phyloP scores from a whole-genome alignment of 352 stramenopile species.

The Pythium apleroticum region DNA sequence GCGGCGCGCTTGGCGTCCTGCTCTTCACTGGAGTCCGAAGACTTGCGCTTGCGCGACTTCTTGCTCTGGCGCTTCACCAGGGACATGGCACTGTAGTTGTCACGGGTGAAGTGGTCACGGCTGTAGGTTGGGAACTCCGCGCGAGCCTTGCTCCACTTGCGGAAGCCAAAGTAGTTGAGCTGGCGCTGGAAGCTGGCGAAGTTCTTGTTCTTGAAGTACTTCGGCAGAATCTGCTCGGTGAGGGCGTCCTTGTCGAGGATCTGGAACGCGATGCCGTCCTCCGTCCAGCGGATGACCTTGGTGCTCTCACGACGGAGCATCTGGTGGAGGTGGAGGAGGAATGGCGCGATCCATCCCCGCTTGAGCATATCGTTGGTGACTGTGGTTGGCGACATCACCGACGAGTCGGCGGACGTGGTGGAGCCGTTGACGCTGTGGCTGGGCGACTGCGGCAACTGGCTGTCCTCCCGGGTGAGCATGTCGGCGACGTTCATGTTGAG shows the following conservation, averaged over 20 bases:
- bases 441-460: slow-evolving; percentile 31
- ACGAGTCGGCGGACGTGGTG: slow-evolving; percentile 31
- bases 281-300: slow-evolving; percentile 81
- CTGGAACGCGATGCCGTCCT: slow-evolving; percentile 76
- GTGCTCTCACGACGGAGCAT: slow-evolving; percentile 80
- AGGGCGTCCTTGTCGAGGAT: slow-evolving; percentile 86
- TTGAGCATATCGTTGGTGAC: slow-evolving; percentile 42
- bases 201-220: slow-evolving; percentile 96
- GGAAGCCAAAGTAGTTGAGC: slow-evolving; percentile 96
- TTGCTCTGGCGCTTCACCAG: slow-evolving; percentile 87
- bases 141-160: slow-evolving; percentile 86
- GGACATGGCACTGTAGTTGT: slow-evolving; percentile 85
- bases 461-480: slow-evolving; percentile 23
- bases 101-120: slow-evolving; percentile 78
- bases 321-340: slow-evolving; percentile 82
- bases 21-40: slow-evolving; percentile 33
- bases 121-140: slow-evolving; percentile 76
- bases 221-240: slow-evolving; percentile 88
- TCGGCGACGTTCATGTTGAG: slow-evolving; percentile 30
- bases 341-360: slow-evolving; percentile 80
- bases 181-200: slow-evolving; percentile 96
- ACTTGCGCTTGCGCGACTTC: slow-evolving; percentile 75
- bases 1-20: slow-evolving; percentile 39
- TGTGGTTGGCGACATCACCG: slow-evolving; percentile 22
- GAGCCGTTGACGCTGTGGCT: slow-evolving; percentile 32